Evolutionary conservation across 2,329 filamentous ascomycete species (phyloP).

Genomic region (Exophiala sp.): DNA sequence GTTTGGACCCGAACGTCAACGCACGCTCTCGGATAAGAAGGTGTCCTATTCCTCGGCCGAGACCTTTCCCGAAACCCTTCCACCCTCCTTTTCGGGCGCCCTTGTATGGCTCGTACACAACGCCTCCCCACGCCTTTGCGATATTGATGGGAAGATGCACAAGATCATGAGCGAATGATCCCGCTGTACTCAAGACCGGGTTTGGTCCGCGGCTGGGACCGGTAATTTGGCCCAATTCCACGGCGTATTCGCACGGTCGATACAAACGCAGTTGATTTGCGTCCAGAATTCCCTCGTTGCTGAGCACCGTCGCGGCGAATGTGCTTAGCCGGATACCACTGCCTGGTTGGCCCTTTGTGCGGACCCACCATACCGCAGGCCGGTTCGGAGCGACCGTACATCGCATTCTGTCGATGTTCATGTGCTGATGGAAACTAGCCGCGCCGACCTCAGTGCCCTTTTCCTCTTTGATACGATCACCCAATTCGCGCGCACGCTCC

Average conservation of each 20-base stretch:
- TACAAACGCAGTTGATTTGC: conserved; percentile 69
- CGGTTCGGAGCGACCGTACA: conserved; percentile 67
- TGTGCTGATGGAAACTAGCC: conserved; percentile 64
- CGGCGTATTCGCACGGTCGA: conserved; percentile 64
- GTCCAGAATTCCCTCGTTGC: conserved; percentile 60
- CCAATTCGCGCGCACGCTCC: conserved; percentile 54
- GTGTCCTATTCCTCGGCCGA: conserved; percentile 54
- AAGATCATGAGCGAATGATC: conserved; percentile 68
- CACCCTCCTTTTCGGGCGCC: conserved; percentile 41
- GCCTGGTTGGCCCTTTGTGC: conserved; percentile 46
- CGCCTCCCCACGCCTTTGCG: conserved; percentile 44
- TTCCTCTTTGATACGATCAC: conserved; percentile 63
- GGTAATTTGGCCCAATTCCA: conserved; percentile 47
- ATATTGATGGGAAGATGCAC: conserved; percentile 63
- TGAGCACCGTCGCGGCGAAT: conserved; percentile 66
- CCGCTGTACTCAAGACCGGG: conserved; percentile 74
- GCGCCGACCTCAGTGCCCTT: conserved; percentile 60
- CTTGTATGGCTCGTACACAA: conserved; percentile 43
- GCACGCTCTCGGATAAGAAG: conserved; percentile 63
- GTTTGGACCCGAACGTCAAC: conserved; percentile 13
- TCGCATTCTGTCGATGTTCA: conserved; percentile 61
- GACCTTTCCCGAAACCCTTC: conserved; percentile 40
- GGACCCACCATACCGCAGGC: conserved; percentile 70
- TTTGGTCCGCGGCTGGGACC: conserved; percentile 44
- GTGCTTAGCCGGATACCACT: conserved; percentile 60